Conservation (phyloP, 1,139 yeast genomes). For the Ogataea hybrid region DNA sequence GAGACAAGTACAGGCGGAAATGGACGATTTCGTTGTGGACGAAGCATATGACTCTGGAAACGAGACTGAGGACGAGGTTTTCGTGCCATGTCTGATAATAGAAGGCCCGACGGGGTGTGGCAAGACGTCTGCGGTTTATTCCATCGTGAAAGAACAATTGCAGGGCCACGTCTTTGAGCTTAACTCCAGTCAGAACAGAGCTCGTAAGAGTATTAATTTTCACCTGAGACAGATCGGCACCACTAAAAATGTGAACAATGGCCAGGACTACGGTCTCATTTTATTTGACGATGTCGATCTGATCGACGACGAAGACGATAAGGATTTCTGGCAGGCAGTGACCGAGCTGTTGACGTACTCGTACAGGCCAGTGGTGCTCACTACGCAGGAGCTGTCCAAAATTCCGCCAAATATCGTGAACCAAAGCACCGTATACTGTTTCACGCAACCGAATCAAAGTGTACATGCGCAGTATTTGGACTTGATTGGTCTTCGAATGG, state of each 20-base stretch:
- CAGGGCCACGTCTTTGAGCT: slow-evolving; percentile 80
- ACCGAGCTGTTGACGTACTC: slow-evolving; percentile 62
- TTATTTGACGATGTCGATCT: slow-evolving; percentile 86
- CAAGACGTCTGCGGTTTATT: slow-evolving; percentile 72
- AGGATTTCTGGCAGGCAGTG: slow-evolving; percentile 76
- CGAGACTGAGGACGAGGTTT: slow-evolving; percentile 32
- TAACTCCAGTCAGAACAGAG: slow-evolving; percentile 69
- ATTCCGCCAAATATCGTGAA: slow-evolving; percentile 56
- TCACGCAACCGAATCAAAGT: slow-evolving; percentile 11
- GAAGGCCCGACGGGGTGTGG: slow-evolving; percentile 77
- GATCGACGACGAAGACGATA: slow-evolving; percentile 70
- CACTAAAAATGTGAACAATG: slow-evolving; percentile 59
- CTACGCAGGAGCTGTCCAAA: slow-evolving; percentile 56
- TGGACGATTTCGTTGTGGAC: slow-evolving; percentile 47
- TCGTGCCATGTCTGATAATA: slow-evolving; percentile 63
- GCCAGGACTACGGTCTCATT: slow-evolving; percentile 54
- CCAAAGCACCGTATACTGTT: slow-evolving; percentile 28
- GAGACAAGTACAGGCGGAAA: slow-evolving; percentile 31
- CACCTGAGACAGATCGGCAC: slow-evolving; percentile 79
- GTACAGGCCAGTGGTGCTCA: slow-evolving; percentile 76
- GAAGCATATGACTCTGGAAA: slow-evolving; percentile 28
- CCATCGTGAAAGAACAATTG: slow-evolving; percentile 57
- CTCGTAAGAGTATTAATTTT: slow-evolving; percentile 66
- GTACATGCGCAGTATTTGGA: slow-evolving; percentile 24
- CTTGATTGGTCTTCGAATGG: slow-evolving; percentile 26